Conservation (phyloP, 2,329 filamentous ascomycete species). For the Phaeoacremonium minimum region DNA sequence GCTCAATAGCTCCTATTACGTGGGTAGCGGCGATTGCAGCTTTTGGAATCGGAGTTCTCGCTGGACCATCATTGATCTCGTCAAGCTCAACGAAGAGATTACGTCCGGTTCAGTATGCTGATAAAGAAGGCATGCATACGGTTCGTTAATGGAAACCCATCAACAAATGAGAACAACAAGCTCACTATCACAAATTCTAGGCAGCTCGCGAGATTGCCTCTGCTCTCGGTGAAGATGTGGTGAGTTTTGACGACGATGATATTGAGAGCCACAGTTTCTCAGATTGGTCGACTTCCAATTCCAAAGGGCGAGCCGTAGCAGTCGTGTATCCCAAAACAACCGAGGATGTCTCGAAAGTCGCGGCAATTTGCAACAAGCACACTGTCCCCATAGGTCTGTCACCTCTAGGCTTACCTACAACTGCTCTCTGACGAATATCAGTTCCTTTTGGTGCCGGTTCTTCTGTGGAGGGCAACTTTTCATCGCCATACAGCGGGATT, state of each 20-base stretch:
- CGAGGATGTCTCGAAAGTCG: slow-evolving; percentile 59
- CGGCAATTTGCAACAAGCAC: slow-evolving; percentile 56
- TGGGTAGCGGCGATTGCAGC: too few relatives aligned
- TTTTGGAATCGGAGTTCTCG: too few relatives aligned
- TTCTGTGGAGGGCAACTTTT: slow-evolving; percentile 68
- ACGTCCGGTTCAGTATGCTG: neutral
- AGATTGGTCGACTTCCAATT: slow-evolving; percentile 68
- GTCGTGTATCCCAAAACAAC: slow-evolving; percentile 62
- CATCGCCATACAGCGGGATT: slow-evolving; percentile 62
- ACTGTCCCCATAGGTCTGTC: slow-evolving; percentile 69
- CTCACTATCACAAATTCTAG: slow-evolving; percentile 22
- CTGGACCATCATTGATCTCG: too few relatives aligned
- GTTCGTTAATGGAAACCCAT: neutral
- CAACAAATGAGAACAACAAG: neutral
- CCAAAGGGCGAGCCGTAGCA: slow-evolving; percentile 57
- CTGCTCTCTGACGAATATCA: neutral
- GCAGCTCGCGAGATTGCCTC: slow-evolving; percentile 51
- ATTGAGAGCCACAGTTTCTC: slow-evolving; percentile 63
- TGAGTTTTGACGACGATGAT: slow-evolving; percentile 61
- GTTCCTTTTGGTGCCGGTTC: slow-evolving; percentile 68
- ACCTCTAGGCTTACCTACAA: neutral
- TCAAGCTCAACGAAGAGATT: too few relatives aligned
- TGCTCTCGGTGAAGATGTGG: slow-evolving; percentile 50
- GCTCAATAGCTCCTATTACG: too few relatives aligned
- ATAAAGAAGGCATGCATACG: neutral